phyloP scores from a whole-genome alignment of 2,329 filamentous ascomycete genomes.

The Aureobasidium uvarum region DNA sequence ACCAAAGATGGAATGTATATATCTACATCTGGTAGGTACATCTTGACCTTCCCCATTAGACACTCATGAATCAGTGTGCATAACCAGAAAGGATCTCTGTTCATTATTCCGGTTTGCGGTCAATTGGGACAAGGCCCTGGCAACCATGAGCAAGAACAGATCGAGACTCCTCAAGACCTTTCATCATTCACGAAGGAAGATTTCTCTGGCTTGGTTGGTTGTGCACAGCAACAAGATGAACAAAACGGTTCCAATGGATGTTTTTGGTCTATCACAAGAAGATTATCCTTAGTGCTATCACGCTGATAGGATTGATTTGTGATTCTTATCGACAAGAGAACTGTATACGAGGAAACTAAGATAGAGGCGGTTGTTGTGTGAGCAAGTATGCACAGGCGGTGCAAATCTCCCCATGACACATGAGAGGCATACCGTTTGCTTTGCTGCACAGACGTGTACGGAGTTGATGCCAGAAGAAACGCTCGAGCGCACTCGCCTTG shows the following conservation, averaged over 20 bases:
- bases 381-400: slow-evolving; percentile 18
- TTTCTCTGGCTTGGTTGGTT: slow-evolving; percentile 13
- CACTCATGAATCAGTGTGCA: slow-evolving; percentile 1
- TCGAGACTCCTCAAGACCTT: slow-evolving; percentile 14
- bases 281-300: slow-evolving; percentile 11
- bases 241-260: slow-evolving; percentile 24
- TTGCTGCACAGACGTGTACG: neutral
- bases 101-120: slow-evolving; percentile 23
- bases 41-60: neutral
- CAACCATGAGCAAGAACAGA: slow-evolving; percentile 1
- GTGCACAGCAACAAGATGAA: slow-evolving; percentile 26
- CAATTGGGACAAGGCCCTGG: neutral
- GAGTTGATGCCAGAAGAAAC: neutral
- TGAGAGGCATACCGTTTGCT: neutral
- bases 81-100: neutral
- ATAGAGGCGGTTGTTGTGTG: neutral
- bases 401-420: slow-evolving; percentile 26
- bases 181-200: neutral
- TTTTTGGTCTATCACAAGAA: neutral
- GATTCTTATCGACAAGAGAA: slow-evolving; percentile 25
- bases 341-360: neutral
- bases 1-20: neutral
- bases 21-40: neutral
- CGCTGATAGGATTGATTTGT: slow-evolving; percentile 13
- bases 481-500: slow-evolving; percentile 4